Base-by-base conservation (phyloP, 2,329 filamentous ascomycete species). In the Penicillium sp. region DNA sequence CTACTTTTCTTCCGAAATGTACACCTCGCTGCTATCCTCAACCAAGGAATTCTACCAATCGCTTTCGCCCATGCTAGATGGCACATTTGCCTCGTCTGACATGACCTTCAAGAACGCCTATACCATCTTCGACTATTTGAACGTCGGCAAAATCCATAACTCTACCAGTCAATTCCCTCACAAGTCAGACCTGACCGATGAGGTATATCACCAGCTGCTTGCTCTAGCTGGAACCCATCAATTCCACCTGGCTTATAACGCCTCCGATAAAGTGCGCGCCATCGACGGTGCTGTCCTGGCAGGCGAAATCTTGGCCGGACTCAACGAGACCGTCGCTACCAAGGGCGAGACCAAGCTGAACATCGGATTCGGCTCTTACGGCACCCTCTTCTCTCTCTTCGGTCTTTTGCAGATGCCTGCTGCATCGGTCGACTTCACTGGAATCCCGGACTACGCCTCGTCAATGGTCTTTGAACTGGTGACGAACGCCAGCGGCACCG, bases 401-500 rank as follows among this genome's bases (percentile, higher is more conserved):
- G 84, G 84, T 22, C 79, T 87, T 18, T 74, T 81, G 1, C 74
- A 82, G 56, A 72, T 87, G 47, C 70, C 77, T 5, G 54, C 64
- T 26, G 80, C 76, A 2, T 83, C 80, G 56, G 63, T 75, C 1
- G 77, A 89, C 71, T 96, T 96, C 78, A 85, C 78, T 57, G 89
- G 89, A 53, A 78, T 96, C 13, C 85, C 88, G n/a, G 87, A 92
- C 76, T 96, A 96, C 67, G 91, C 91, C 5, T 88, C 87, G 3
- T 85, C 85, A 61, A 90, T 96, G 83, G 81, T 81, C 6, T 92
- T 95, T 71, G 92, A 96, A 78, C 82, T 81, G 22, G 82, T 85
- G 65, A 86, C 84, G 39, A 80, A 83, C 58, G 67, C 67, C 5
- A 64, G 67, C 7, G 67, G 70, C 0, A 64, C 67, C 3, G 67